Evolutionary conservation across 371 early-diverging fungal species (phyloP).

Genomic region (Mortierella sp.): DNA sequence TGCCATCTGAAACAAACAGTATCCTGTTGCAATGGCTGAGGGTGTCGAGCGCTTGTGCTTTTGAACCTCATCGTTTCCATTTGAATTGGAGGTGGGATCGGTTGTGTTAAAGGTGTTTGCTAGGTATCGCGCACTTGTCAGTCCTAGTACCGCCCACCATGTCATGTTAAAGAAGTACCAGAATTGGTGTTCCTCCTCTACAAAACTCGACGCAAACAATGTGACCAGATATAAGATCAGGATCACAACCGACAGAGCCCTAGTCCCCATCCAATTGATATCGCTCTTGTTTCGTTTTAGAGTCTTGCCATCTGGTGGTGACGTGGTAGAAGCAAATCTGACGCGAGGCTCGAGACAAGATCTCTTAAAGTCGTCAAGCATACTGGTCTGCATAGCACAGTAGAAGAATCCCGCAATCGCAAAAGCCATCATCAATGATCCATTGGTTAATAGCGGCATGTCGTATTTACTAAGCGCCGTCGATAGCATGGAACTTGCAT

Average conservation of each 20-base stretch:
- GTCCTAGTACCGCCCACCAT: conserved; percentile 59
- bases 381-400: conserved; percentile 39
- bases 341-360: conserved; percentile 30
- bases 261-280: conserved; percentile 38
- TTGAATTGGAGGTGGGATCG: neutral
- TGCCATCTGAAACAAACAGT: conserved; percentile 51
- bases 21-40: conserved; percentile 15
- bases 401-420: conserved; percentile 45
- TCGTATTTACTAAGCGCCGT: conserved; percentile 56
- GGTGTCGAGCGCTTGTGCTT: neutral
- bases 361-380: conserved; percentile 26
- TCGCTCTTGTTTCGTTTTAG: conserved; percentile 26
- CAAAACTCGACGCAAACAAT: conserved; percentile 78
- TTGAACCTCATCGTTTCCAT: neutral
- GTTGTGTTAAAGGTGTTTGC: neutral
- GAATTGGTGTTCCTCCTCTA: conserved; percentile 83
- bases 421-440: conserved; percentile 52
- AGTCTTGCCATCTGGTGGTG: neutral
- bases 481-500: conserved; percentile 54
- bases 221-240: conserved; percentile 64
- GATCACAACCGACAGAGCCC: conserved; percentile 52
- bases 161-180: conserved; percentile 83
- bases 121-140: conserved; percentile 58
- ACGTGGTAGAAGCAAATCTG: neutral
- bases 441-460: conserved; percentile 51